Percentiles rank a stretch among this genome's conserved stretches.
Conservation (phyloP, 306 rosid species). For the Sicyos baderoa region DNA sequence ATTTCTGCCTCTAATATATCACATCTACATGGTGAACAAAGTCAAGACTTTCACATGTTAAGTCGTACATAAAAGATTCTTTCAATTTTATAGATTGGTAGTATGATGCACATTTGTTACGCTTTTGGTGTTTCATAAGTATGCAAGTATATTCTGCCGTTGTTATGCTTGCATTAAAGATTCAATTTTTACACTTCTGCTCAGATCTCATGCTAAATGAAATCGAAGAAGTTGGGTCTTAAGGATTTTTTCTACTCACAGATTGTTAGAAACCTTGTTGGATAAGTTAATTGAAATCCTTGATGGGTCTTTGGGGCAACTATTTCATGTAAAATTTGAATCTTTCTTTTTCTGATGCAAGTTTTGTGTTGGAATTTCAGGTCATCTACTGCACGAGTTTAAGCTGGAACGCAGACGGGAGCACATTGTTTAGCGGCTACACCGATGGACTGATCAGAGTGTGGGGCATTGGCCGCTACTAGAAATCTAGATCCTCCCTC, state of each 20-base stretch:
- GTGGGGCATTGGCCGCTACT: constrained; percentile 79
- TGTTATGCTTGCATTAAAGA: background rate
- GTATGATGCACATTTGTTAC: no score
- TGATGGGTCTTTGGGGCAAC: no score
- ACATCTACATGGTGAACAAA: background rate
- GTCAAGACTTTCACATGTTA: background rate
- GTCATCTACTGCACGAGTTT: constrained; percentile 77
- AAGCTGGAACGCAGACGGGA: constrained; percentile 92
- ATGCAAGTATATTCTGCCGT: background rate
- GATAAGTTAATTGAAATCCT: no score
- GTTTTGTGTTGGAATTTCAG: constrained; percentile 25
- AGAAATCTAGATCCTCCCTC: constrained; percentile 29
- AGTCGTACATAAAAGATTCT: background rate
- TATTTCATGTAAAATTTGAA: background rate
- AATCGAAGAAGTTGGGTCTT: background rate
- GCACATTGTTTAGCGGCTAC: constrained; percentile 94
- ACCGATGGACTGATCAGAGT: constrained; percentile 92
- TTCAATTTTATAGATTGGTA: background rate
- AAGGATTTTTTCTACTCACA: background rate
- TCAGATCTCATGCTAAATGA: background rate
- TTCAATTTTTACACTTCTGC: no score
- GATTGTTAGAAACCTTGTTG: background rate
- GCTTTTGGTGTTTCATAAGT: background rate
- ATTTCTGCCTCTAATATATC: background rate
- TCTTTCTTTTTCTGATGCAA: background rate